Percentiles rank a stretch among this genome's conserved stretches.
Evolutionary conservation across 768 basidiomycete genomes (phyloP).

Genomic region (Xerocomellus intermedius): DNA sequence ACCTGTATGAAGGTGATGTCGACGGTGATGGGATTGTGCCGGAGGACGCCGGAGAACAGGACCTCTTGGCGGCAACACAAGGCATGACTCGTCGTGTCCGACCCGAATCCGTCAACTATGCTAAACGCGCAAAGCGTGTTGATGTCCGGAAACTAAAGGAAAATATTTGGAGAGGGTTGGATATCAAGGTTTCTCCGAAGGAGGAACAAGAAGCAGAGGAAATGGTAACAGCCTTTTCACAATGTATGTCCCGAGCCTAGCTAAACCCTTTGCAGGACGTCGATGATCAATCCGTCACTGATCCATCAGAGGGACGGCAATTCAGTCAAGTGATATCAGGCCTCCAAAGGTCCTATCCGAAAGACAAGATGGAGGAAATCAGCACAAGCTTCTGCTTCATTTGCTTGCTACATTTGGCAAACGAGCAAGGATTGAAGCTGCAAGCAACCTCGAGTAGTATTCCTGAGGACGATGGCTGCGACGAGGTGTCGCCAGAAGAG

Average conservation of each 20-base stretch:
- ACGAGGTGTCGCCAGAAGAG: constrained; percentile 34
- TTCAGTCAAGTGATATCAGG: constrained; percentile 83
- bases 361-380: constrained; percentile 95
- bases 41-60: constrained; percentile 74
- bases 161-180: constrained; percentile 93
- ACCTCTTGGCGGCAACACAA: constrained; percentile 82
- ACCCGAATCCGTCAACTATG: constrained; percentile 90
- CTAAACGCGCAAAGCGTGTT: constrained; percentile 93
- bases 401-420: constrained; percentile 92
- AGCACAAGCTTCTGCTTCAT: constrained; percentile 99
- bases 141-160: constrained; percentile 97
- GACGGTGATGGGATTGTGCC: constrained; percentile 47
- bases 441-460: constrained; percentile 46
- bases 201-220: constrained; percentile 42
- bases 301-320: constrained; percentile 62
- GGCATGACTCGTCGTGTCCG: constrained; percentile 72
- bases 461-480: constrained; percentile 34
- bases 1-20: constrained; percentile 46
- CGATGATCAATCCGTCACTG: constrained; percentile 51
- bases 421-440: constrained; percentile 91
- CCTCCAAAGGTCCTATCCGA: constrained; percentile 79
- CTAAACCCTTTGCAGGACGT: constrained; percentile 44
- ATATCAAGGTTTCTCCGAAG: constrained; percentile 57
- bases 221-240: constrained; percentile 46
- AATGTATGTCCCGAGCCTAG: neutral